phyloP scores from a whole-genome alignment of 139 green algal species.

The Haematococcus lacustris region DNA sequence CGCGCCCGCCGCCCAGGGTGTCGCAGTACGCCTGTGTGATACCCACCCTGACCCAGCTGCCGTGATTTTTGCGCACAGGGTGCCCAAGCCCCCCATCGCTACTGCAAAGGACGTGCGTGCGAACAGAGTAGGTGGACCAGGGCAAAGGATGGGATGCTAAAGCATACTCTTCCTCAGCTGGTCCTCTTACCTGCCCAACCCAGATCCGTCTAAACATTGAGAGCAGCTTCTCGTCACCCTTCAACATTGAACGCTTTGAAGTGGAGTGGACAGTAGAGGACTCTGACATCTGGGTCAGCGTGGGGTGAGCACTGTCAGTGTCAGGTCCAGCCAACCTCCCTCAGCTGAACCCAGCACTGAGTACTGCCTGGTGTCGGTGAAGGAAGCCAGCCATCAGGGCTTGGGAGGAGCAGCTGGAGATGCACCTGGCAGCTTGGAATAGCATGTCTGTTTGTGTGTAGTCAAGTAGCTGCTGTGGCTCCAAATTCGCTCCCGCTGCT shows the following conservation, averaged over 20 bases:
- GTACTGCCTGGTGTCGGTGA: not conserved
- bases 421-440: no score
- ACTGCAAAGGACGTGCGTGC: constrained; percentile 20
- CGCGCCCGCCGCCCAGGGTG: not conserved
- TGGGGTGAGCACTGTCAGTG: no score
- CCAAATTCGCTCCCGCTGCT: no score
- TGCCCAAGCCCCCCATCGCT: constrained; percentile 6
- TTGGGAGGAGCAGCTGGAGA: not conserved
- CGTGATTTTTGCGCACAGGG: not conserved
- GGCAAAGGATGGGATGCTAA: no score
- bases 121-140: constrained; percentile 21
- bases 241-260: constrained; percentile 29
- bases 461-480: not conserved
- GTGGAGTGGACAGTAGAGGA: constrained; percentile 19
- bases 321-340: not conserved
- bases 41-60: no score
- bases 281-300: not conserved
- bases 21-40: no score
- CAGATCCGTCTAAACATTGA: constrained; percentile 26
- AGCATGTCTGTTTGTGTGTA: no score
- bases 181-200: no score
- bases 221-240: constrained; percentile 16
- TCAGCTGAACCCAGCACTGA: not conserved
- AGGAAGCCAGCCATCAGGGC: not conserved
- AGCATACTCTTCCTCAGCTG: no score